Evolutionary conservation across 129 eudicot species (phyloP), one percentile per base, ranked within the genome.

Genomic region (Lactuca sativa): DNA sequence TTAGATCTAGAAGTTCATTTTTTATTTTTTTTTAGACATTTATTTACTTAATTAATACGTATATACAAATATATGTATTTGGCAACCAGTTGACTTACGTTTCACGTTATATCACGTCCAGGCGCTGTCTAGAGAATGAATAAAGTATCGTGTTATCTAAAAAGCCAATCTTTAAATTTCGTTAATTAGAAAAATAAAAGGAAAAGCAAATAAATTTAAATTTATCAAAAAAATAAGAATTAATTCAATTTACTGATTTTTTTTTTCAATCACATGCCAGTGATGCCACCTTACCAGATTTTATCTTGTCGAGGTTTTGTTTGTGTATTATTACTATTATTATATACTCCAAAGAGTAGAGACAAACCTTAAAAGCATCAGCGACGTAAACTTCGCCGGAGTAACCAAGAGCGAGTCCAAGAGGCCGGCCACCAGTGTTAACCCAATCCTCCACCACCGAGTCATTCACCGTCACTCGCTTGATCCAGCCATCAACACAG

Each of bases 371-470:
- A 56, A 48, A 73, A 15, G 95, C 86, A 74, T 90, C 97, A 9
- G 95, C 97, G 14, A 85, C 87, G 18, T 87, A 73, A 51, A 93
- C 66, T 64, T 86, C 89, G 13, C 86, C 84, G 41, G 79, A 56
- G 59, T 41, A 64, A 43, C 88, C 93, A 63, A 72, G 78, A 9
- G 82, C 83, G 44, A 93, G 72, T 66, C 99, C 99, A 12, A 93
- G 90, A 0, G 99, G 97, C 12, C 99, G 74, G 13, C 99, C 99
- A 3, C 97, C 97, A 3, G 99, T 93, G 84, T 86, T 81, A 10
- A 87, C 95, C 99, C 95, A 89, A 32, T 78, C 74, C 76, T 89
- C 92, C 66, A 89, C 95, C 60, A 43, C 83, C 31, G 73, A 82
- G 33, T 76, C 90, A 37, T 62, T 60, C 62, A 83, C 33, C 47